These are phyloP conservation scores for Mikania micrantha DNA, from an alignment of 129 eudicot species.

Conservation along the genomic window DNA sequence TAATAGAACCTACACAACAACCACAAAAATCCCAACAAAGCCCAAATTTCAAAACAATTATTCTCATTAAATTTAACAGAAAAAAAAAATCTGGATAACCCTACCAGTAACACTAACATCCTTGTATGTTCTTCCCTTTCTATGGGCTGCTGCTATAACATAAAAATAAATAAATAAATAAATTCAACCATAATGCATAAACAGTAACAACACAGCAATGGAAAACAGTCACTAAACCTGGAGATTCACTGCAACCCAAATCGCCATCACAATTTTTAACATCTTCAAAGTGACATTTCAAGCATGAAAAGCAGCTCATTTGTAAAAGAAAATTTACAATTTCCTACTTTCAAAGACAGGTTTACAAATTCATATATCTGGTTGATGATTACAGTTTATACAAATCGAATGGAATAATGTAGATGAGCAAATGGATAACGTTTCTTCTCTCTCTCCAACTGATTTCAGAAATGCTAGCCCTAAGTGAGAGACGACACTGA, in stretches of 20 bases:
- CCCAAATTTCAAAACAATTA: background rate
- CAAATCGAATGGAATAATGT: background rate
- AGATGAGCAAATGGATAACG: conserved; percentile 1
- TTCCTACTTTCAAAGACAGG: too few species aligned
- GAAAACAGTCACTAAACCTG: conserved; percentile 6
- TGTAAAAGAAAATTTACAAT: background rate
- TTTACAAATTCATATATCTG: background rate
- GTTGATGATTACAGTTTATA: background rate
- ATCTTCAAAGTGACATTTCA: conserved; percentile 13
- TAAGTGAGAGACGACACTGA: background rate
- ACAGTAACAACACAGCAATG: background rate
- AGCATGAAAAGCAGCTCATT: conserved; percentile 32
- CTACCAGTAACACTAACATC: conserved; percentile 29
- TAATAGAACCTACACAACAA: conserved; percentile 27
- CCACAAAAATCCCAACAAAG: too few species aligned
- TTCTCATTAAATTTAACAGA: background rate
- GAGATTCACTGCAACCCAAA: background rate
- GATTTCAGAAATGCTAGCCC: background rate
- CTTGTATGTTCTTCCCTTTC: conserved; percentile 29
- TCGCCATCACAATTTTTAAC: conserved; percentile 16
- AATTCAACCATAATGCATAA: background rate
- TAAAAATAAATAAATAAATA: background rate
- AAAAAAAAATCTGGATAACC: background rate
- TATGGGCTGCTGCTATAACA: conserved; percentile 24
- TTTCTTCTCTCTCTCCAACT: background rate